These are phyloP conservation scores for Mangifera indica DNA, from an alignment of 345 rosid genomes.

Conservation along the genomic window DNA sequence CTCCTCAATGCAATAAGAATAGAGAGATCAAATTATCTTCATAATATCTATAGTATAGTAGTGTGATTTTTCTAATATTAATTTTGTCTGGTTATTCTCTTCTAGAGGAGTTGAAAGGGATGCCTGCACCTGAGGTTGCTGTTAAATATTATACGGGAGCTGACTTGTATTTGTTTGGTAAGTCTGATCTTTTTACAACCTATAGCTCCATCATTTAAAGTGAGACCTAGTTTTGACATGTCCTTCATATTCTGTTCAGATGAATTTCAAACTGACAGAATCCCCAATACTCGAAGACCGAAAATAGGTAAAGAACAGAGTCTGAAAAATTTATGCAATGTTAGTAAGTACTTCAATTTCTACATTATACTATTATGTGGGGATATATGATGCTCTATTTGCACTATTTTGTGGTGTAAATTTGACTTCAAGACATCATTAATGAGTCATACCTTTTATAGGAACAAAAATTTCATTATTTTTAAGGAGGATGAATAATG, in stretches of 20 bases:
- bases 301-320: slow-evolving; percentile 53
- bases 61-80: neutral
- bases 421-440: neutral
- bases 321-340: neutral
- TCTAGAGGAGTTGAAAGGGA: slow-evolving; percentile 75
- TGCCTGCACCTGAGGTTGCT: slow-evolving; percentile 92
- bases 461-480: neutral
- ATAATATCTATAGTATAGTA: neutral
- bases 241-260: slow-evolving; percentile 44
- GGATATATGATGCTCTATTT: neutral
- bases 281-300: slow-evolving; percentile 87
- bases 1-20: too few species aligned
- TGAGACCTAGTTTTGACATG: slow-evolving; percentile 6
- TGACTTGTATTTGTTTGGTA: slow-evolving; percentile 90
- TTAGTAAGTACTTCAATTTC: neutral
- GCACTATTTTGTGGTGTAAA: neutral
- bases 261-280: slow-evolving; percentile 91
- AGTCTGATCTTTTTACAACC: slow-evolving; percentile 25
- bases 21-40: neutral
- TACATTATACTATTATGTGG: neutral
- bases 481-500: neutral
- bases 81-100: slow-evolving; percentile 12
- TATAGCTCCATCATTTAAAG: neutral
- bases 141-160: slow-evolving; percentile 84
- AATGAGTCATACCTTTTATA: neutral